Evolutionary conservation across 306 rosid genomes (phyloP).

Genomic region (Fragaria vesca): DNA sequence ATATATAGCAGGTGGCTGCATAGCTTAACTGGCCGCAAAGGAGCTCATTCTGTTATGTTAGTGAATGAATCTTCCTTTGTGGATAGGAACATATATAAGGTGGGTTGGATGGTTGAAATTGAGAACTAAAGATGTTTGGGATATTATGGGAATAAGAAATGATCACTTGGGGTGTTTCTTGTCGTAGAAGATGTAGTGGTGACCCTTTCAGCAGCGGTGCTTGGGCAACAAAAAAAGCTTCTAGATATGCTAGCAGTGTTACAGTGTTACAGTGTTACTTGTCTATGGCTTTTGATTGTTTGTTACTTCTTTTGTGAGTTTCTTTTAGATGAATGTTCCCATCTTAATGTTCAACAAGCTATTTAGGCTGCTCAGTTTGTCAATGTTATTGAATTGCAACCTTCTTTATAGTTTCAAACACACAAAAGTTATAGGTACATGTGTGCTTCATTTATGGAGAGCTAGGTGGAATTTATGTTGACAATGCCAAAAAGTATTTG

Average conservation of each 20-base stretch:
- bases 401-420: neutral
- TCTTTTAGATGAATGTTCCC: too few species aligned
- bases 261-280: too few species aligned
- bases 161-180: neutral
- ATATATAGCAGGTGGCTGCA: neutral
- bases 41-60: neutral
- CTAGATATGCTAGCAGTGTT: neutral
- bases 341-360: neutral
- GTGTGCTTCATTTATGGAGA: slow-evolving; percentile 5
- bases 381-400: neutral
- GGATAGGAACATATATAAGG: neutral
- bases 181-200: neutral
- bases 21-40: neutral
- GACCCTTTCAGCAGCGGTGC: neutral
- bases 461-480: neutral
- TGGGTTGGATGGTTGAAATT: neutral
- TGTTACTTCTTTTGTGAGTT: too few species aligned
- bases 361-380: neutral
- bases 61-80: neutral
- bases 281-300: neutral
- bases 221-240: neutral
- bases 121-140: neutral
- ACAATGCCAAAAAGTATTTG: neutral
- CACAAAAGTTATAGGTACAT: too few species aligned
- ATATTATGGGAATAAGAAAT: neutral